Base-by-base conservation (phyloP, 768 basidiomycete genomes). In the Pleurotus tuber-regium region DNA sequence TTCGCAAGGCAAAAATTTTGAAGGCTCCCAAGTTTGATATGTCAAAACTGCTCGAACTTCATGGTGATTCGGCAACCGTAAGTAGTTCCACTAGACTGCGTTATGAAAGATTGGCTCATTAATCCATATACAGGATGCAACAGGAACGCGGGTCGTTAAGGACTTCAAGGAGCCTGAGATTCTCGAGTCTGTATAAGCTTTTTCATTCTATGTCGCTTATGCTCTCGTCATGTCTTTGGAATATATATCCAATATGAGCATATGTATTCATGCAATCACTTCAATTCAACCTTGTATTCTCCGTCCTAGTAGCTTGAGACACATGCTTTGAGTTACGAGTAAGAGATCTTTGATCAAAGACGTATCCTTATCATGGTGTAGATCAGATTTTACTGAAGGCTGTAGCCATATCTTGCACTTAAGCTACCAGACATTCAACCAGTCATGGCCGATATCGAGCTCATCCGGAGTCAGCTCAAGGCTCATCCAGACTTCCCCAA, bases 101-200 rank as follows among this genome's bases (percentile, higher is more conserved):
- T n/a, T n/a, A n/a, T n/a, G n/a, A n/a, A n/a, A n/a, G n/a, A n/a
- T n/a, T n/a, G n/a, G n/a, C n/a, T n/a, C n/a, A n/a, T n/a, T n/a
- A n/a, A n/a, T n/a, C n/a, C n/a, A n/a, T n/a, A n/a, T n/a, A n/a
- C n/a, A n/a, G n/a, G n/a, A n/a, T 89, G 94, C 96, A 79, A 94
- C 92, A 42, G 96, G 96, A 59, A 89, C 92, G 60, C 87, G 90
- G 71, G 87, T 96, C 50, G 89, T 79, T 53, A 93, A 90, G 78
- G 94, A 96, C 69, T 98, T 95, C 81, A 94, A 96, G 81, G 95
- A 98, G 82, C 95, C 95, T 39, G 92, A 93, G 75, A 82, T 94
- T 62, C 83, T 91, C 51, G 89, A 89, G 66, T 86, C 91, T 60
- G 96, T 98, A 55, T 98, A 84, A 86, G 54, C 53, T 50, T 47